Base-by-base conservation (phyloP, 2,329 filamentous ascomycete genomes). In the Neophaeococcomyces mojaviensis region DNA sequence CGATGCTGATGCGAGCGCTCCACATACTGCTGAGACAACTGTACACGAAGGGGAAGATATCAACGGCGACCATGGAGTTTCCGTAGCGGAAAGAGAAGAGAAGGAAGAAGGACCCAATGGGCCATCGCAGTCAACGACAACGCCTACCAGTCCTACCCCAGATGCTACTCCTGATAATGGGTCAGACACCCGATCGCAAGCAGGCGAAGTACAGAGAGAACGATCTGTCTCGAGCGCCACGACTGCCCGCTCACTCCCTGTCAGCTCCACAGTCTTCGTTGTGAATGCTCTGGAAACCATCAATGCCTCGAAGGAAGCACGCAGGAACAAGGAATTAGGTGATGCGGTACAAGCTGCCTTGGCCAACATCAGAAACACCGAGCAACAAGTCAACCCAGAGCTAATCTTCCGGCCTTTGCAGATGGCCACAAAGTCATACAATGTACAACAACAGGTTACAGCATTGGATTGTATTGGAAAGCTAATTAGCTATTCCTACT, bases 401-500 rank as follows among this genome's bases (percentile, higher is more conserved):
- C 72, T 94, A 47, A 81, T 98, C 57, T 98, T 98, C 61, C 82
- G 84, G 55, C 92, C 92, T 12, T 70, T 98, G 26, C 86, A 94
- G 61, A 77, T 97, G 34, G 92, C 94, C 39, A 90, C 89, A 30
- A 87, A 88, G 63, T 84, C 88, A 8, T 79, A 82, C 58, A 96
- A 87, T 59, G 83, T 90, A 44, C 81, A 87, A 48, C 75, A 98
- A 38, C 86, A 88, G 49, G 94, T 88, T 18, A 86, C 86, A 31
- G 89, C 92, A 5, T 79, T 98, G 60, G 92, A 98, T 68, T 97
- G 90, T 68, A 96, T 98, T 59, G 92, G 94, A 59, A 98, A 98
- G 72, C 81, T 98, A 52, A 97, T 97, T 63, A 96, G 90, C 59
- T 98, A 95, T 66, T 95, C 92, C 15, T 97, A 97, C 73, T 97